These are phyloP conservation scores for Nitzschia inconspicua DNA, from an alignment of 108 stramenopile species.

Conservation along the genomic window DNA sequence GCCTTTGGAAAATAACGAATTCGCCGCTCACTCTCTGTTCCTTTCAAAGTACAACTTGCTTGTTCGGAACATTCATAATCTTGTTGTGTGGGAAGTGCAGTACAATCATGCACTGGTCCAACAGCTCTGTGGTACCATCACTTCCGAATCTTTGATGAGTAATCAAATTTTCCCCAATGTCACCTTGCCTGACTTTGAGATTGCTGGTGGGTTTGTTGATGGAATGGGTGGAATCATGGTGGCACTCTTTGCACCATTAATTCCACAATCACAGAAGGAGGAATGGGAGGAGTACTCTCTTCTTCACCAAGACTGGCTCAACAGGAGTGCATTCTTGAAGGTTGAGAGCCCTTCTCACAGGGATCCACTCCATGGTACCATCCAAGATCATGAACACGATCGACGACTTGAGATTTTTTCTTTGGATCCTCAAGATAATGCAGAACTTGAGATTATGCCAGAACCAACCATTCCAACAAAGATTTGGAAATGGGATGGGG, in stretches of 20 bases:
- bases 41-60: constrained; percentile 4
- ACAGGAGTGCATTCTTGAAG: constrained; percentile 11
- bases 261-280: not conserved
- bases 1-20: not conserved
- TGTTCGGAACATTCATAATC: constrained; percentile 3
- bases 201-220: constrained; percentile 20
- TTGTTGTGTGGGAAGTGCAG: constrained; percentile 23
- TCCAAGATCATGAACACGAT: constrained; percentile 9
- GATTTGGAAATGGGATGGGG: constrained; percentile 4
- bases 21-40: not conserved
- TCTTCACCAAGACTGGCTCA: constrained; percentile 18
- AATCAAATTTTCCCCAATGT: constrained; percentile 6
- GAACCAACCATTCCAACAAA: constrained; percentile 1
- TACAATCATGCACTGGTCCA: constrained; percentile 19
- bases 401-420: not conserved
- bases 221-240: constrained; percentile 19
- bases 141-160: not conserved
- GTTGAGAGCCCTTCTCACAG: not conserved
- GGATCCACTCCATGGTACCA: constrained; percentile 8
- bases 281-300: constrained; percentile 28
- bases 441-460: not conserved
- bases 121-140: constrained; percentile 1
- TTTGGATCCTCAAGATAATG: not conserved
- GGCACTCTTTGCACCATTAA: constrained; percentile 16
- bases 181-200: constrained; percentile 16